phyloP scores from a whole-genome alignment of 495 filamentous ascomycete species.

The Astrothelium macrocarpum region DNA sequence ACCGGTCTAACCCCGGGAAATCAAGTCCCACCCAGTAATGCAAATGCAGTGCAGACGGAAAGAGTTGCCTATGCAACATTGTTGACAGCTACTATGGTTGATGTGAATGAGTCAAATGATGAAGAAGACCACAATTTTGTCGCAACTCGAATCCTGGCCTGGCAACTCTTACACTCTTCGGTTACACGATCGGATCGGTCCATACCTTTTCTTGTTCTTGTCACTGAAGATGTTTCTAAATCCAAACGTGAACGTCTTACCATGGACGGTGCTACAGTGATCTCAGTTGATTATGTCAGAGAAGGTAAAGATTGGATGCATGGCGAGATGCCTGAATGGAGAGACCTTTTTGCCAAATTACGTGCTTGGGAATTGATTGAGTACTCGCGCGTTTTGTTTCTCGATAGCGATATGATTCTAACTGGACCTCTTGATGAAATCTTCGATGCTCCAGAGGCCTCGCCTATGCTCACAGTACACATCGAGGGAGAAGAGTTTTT shows the following conservation, averaged over 20 bases:
- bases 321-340: background rate
- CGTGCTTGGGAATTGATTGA: background rate
- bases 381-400: background rate
- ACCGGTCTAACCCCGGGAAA: background rate
- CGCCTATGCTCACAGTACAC: background rate
- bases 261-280: slow-evolving; percentile 2
- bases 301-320: slow-evolving; percentile 6
- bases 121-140: slow-evolving; percentile 32
- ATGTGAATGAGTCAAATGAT: background rate
- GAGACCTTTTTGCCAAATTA: slow-evolving; percentile 3
- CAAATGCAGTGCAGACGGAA: background rate
- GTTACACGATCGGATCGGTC: background rate
- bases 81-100: background rate
- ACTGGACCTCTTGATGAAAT: slow-evolving; percentile 15
- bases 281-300: background rate
- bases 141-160: slow-evolving; percentile 14
- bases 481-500: background rate
- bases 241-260: slow-evolving; percentile 2
- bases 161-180: slow-evolving; percentile 1
- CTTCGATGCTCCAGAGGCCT: slow-evolving; percentile 18
- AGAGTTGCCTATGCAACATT: slow-evolving; percentile 6
- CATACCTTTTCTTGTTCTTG: slow-evolving; percentile 9
- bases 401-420: slow-evolving; percentile 6
- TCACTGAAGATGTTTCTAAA: background rate
- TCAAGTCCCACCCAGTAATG: too few species aligned